Evolutionary conservation across 2,329 filamentous ascomycete genomes (phyloP), one percentile per base, ranked within the genome.

Genomic region (Uncinocarpus reesii): DNA sequence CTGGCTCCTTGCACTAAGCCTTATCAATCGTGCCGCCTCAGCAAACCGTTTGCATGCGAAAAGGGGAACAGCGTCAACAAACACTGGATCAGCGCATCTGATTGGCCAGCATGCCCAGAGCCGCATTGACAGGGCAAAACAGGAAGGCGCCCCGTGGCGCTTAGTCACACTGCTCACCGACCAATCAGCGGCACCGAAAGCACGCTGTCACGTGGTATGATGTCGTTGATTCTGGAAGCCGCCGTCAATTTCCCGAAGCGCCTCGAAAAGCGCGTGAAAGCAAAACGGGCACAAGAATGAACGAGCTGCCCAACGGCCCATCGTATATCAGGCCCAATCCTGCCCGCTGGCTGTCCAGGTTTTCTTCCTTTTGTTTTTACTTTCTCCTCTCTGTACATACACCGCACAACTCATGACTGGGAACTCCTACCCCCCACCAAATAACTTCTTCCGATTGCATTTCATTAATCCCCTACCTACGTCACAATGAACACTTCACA

Each of bases 401-500:
- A 34, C n/a, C 18, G 7, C 5, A 18, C n/a, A 36, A n/a, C n/a
- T n/a, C n/a, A n/a, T n/a, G n/a, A n/a, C n/a, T 43, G 10, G n/a
- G n/a, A n/a, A n/a, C n/a, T n/a, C n/a, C n/a, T n/a, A n/a, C n/a
- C n/a, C n/a, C n/a, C n/a, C n/a, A n/a, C n/a, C n/a, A n/a, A n/a
- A n/a, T n/a, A n/a, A n/a, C n/a, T 7, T 7, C 43, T 21, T 16
- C n/a, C 6, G 15, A 38, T 18, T 38, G 31, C 13, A 23, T 15
- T 38, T 38, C 16, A 21, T 37, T 37, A 6, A 21, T 34, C 20
- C 15, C 28, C 29, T 28, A 13, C 7, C 5, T 3, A n/a, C 40
- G 21, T 20, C 58, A 64, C 45, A 37, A 69, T 69, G 66, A 66
- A 62, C 59, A 61, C 60, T 50, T 59, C 83, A 47, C 63, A 93